Evolutionary conservation across 164 flowering plant species (phyloP).

Genomic region (Berberis thunbergii): DNA sequence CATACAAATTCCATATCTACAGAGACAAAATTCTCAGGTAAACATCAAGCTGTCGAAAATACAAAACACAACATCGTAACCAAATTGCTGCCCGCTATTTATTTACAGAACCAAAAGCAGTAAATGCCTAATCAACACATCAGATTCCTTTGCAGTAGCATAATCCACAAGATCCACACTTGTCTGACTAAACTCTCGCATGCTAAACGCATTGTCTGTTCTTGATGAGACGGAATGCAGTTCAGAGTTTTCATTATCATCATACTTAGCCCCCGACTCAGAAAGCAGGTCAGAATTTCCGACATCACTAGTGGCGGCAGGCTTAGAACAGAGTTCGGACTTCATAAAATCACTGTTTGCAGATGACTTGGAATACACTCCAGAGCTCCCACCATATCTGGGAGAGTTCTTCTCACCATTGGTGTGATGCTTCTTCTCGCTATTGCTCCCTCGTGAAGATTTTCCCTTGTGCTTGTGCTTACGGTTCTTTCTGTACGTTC

Average conservation of each 20-base stretch:
- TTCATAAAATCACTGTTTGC: slow-evolving; percentile 1
- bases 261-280: slow-evolving; percentile 1
- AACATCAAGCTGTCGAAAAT: too few species aligned
- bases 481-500: slow-evolving; percentile 37
- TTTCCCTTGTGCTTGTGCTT: slow-evolving; percentile 59
- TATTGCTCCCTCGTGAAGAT: slow-evolving; percentile 30
- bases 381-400: slow-evolving; percentile 18
- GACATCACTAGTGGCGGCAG: slow-evolving; percentile 4
- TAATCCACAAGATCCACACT: neutral
- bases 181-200: too few species aligned
- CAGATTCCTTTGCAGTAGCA: slow-evolving; percentile 17
- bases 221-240: slow-evolving; percentile 1
- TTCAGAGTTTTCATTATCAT: neutral
- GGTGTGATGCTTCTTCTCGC: slow-evolving; percentile 13
- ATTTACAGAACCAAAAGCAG: too few species aligned
- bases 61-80: too few species aligned
- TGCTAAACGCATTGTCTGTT: too few species aligned
- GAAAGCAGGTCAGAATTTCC: neutral
- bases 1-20: too few species aligned
- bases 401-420: slow-evolving; percentile 13
- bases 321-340: neutral
- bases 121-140: slow-evolving; percentile 25
- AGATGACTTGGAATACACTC: neutral
- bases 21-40: too few species aligned
- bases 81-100: too few species aligned